Evolutionary conservation across 2,329 filamentous ascomycete species (phyloP).

Genomic region (Pyrenochaeta sp.): DNA sequence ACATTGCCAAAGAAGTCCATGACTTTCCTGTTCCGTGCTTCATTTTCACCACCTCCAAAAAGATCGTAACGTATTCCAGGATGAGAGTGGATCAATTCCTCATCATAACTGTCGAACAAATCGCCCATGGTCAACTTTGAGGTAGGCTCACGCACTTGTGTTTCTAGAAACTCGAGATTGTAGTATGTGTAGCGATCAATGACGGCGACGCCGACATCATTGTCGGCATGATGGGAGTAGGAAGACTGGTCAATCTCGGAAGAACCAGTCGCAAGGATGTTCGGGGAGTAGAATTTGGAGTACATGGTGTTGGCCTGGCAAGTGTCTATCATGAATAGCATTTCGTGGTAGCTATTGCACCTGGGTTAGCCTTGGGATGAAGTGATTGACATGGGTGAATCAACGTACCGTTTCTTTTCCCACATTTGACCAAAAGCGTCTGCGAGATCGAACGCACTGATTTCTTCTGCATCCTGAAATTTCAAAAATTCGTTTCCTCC

Average conservation of each 20-base stretch:
- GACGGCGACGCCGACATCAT: conserved; percentile 95
- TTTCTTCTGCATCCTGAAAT: conserved; percentile 98
- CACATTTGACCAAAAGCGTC: conserved; percentile 99
- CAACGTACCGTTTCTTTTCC: conserved; percentile 89
- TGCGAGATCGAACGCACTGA: conserved; percentile 92
- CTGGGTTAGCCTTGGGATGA: conserved; percentile 4
- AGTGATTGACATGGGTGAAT: too few species aligned
- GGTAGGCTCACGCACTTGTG: conserved; percentile 82
- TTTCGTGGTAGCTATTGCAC: conserved; percentile 81
- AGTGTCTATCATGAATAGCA: conserved; percentile 99
- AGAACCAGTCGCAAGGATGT: conserved; percentile 97
- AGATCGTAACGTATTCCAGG: conserved; percentile 94
- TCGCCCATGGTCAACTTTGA: conserved; percentile 92
- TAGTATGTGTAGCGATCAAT: conserved; percentile 99
- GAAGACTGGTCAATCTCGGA: conserved; percentile 95
- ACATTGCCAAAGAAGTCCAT: conserved; percentile 99
- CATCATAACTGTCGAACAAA: conserved; percentile 95
- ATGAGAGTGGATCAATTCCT: conserved; percentile 90
- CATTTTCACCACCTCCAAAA: conserved; percentile 83
- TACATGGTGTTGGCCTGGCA: conserved; percentile 99
- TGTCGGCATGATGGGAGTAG: conserved; percentile 97
- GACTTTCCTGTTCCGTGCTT: conserved; percentile 78
- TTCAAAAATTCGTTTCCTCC: conserved; percentile 98
- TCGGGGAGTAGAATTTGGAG: conserved; percentile 95
- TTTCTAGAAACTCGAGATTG: conserved; percentile 95